Evolutionary conservation across 2,329 filamentous ascomycete species (phyloP).

Genomic region (Fusarium circinatum): DNA sequence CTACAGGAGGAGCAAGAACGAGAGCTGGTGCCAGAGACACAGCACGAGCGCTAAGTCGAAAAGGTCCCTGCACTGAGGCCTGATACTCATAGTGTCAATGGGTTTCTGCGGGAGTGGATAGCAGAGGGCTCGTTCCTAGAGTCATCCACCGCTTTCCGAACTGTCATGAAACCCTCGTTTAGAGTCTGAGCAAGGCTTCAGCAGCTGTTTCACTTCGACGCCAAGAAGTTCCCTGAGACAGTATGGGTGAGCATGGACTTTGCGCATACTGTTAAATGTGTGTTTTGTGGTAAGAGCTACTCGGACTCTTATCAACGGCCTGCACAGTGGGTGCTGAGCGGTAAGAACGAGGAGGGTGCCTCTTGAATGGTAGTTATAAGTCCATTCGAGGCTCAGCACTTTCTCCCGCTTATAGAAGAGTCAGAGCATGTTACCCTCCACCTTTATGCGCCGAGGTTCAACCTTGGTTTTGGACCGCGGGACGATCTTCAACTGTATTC

Average conservation of each 20-base stretch:
- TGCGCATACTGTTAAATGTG: slow-evolving; percentile 2
- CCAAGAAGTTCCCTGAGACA: slow-evolving; percentile 14
- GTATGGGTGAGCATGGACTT: slow-evolving; percentile 39
- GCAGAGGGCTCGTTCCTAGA: not conserved
- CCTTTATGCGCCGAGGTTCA: slow-evolving; percentile 60
- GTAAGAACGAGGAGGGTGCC: not conserved
- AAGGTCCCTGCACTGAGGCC: slow-evolving; percentile 53
- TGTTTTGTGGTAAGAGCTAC: not conserved
- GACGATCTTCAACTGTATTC: slow-evolving; percentile 37
- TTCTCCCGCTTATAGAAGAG: slow-evolving; percentile 54
- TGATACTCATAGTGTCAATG: slow-evolving; percentile 54
- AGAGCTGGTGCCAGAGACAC: slow-evolving; percentile 72
- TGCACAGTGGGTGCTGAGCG: slow-evolving; percentile 39
- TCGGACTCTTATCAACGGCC: slow-evolving; percentile 38
- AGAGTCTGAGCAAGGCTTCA: slow-evolving; percentile 16
- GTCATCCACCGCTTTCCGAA: not conserved
- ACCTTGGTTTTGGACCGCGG: slow-evolving; percentile 38
- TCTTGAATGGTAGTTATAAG: slow-evolving; percentile 55
- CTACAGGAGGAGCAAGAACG: slow-evolving; percentile 75
- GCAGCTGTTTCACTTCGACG: slow-evolving; percentile 26
- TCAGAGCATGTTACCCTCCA: slow-evolving; percentile 54
- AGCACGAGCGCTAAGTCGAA: slow-evolving; percentile 67
- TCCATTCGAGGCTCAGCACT: slow-evolving; percentile 66
- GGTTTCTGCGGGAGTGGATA: slow-evolving; percentile 48
- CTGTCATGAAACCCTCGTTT: slow-evolving; percentile 30